Base-by-base conservation (phyloP, 495 filamentous ascomycete genomes). In the Pseudoneurospora amorphoporcata region DNA sequence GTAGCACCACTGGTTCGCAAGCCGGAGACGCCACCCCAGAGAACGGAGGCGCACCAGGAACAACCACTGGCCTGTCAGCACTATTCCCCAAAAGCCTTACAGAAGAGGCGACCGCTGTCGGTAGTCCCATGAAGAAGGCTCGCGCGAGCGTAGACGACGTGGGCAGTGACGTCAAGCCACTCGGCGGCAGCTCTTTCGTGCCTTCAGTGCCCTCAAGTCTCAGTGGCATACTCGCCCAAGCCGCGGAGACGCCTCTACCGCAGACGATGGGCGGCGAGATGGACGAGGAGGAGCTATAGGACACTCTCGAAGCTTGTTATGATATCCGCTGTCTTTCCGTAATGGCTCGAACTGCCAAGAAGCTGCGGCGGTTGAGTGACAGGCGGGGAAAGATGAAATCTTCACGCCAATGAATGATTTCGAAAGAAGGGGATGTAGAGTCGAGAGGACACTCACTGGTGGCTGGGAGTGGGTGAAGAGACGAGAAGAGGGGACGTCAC, bases 61-160 rank as follows among this genome's bases (percentile, higher is more conserved):
- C 6, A 43, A 70, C 39, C 72, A 73, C 70, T 61, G 81, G 72
- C 73, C 75, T 43, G 70, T 77, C 72, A 32, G 77, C 83, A 12
- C 76, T 82, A 16, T 86, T 82, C 41, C 78, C 76, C 17, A 81
- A 76, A 72, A 76, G 69, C 70, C 74, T 82, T 1, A 71, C 78
- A 0, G 78, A 78, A 53, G 88, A 89, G 42, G 81, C 81, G 12
- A 85, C 72, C 70, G 72, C 88, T 35, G 79, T 95, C 29, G 93
- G 91, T 23, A 94, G 91, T 73, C 94, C 94, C 16, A 82, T 94
- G 78, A 97, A 97, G 83, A 94, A 92, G 79, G 90, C 93, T 29
- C 84, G 94, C 19, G 88, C 90, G 5, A 93, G 90, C 78, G 83
- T 94, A 39, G 79, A 77, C 45, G 78, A 74, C 69, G 72, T 75